Conservation (phyloP, 495 filamentous ascomycete genomes). For the Bathelium albidoporum region DNA sequence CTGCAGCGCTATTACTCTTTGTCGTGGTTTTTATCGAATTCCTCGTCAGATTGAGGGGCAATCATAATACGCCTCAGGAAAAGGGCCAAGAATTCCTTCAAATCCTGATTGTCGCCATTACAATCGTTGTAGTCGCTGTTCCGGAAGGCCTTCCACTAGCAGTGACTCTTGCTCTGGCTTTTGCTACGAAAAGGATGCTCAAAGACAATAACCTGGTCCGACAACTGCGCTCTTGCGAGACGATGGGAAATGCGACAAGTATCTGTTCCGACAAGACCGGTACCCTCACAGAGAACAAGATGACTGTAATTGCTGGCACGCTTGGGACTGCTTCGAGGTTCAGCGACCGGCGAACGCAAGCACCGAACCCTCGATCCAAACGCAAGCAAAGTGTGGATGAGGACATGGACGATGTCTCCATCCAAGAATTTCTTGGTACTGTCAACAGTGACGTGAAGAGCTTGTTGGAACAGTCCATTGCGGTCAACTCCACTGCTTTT, state of each 20-base stretch:
- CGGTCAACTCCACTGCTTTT: slow-evolving; percentile 58
- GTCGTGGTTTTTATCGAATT: slow-evolving; percentile 91
- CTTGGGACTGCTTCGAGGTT: slow-evolving; percentile 49
- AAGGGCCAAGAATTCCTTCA: slow-evolving; percentile 84
- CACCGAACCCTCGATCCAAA: slow-evolving; percentile 24
- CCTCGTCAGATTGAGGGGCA: slow-evolving; percentile 52
- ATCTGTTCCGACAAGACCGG: slow-evolving; percentile 97
- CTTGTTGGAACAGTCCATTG: slow-evolving; percentile 51
- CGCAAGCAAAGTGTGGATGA: slow-evolving; percentile 22
- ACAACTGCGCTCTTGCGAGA: slow-evolving; percentile 83
- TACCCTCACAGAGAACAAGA: slow-evolving; percentile 70
- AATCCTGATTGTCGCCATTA: slow-evolving; percentile 92
- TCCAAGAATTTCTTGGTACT: slow-evolving; percentile 48
- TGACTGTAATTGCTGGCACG: slow-evolving; percentile 58
- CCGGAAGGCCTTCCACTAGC: slow-evolving; percentile 89
- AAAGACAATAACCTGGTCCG: slow-evolving; percentile 93
- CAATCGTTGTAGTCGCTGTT: slow-evolving; percentile 89
- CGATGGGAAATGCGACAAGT: slow-evolving; percentile 97
- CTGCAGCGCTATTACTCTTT: slow-evolving; percentile 75
- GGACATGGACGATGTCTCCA: slow-evolving; percentile 36
- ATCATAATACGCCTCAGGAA: slow-evolving; percentile 45
- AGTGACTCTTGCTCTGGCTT: slow-evolving; percentile 86
- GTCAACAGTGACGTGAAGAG: slow-evolving; percentile 42
- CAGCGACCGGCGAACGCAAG: slow-evolving; percentile 25
- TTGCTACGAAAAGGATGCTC: slow-evolving; percentile 89